These are phyloP conservation scores for Colletotrichum karsti DNA, from an alignment of 2,329 filamentous ascomycete genomes.

Conservation along the genomic window DNA sequence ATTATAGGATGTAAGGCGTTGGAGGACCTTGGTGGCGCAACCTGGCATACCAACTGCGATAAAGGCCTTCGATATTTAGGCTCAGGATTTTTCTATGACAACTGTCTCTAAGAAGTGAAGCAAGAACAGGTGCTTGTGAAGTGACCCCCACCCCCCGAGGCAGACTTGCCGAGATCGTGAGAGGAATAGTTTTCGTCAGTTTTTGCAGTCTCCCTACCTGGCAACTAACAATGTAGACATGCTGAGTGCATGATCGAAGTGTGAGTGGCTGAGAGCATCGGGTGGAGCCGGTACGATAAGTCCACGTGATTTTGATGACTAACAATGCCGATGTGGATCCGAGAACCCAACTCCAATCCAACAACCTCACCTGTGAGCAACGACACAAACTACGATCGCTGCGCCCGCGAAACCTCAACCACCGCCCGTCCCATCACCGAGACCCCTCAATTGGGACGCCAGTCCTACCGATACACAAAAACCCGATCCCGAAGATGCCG, in stretches of 20 bases:
- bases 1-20: slow-evolving; percentile 1
- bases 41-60: neutral
- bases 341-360: slow-evolving; percentile 30
- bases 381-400: slow-evolving; percentile 23
- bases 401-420: slow-evolving; percentile 10
- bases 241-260: neutral
- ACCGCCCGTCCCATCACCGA: neutral
- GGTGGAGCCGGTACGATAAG: neutral
- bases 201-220: neutral
- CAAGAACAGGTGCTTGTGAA: no score
- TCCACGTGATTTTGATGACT: slow-evolving; percentile 16
- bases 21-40: neutral
- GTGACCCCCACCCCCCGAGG: no score
- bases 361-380: slow-evolving; percentile 21
- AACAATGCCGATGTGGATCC: slow-evolving; percentile 17
- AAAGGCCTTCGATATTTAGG: no score
- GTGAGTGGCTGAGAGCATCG: neutral
- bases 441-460: slow-evolving; percentile 17
- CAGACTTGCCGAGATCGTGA: neutral
- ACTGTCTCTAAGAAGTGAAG: neutral
- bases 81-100: neutral
- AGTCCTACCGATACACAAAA: neutral
- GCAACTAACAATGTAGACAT: neutral
- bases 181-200: neutral
- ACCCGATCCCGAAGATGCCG: slow-evolving; percentile 19